Conservation (phyloP, 2,329 filamentous ascomycete species). For the Paracamarosporium sp. region DNA sequence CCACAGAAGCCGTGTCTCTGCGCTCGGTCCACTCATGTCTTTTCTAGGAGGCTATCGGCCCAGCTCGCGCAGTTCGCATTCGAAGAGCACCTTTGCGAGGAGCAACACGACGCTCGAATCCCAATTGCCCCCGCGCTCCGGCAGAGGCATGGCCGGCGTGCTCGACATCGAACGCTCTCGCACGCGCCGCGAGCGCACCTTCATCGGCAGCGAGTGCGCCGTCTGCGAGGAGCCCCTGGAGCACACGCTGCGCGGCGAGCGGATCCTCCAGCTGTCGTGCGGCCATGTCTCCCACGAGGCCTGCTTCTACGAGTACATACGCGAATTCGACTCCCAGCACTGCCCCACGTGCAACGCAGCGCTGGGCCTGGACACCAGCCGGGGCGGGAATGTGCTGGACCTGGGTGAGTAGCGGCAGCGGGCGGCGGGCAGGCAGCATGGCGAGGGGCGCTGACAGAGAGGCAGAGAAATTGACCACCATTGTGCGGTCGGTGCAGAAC, state of each 20-base stretch:
- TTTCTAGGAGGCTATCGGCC: slow-evolving; percentile 48
- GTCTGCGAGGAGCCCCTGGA: slow-evolving; percentile 97
- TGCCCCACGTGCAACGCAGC: slow-evolving; percentile 95
- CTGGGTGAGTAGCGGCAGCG: slow-evolving; percentile 67
- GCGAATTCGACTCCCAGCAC: slow-evolving; percentile 90
- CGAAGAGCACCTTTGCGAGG: slow-evolving; percentile 22
- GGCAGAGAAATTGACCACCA: slow-evolving; percentile 90
- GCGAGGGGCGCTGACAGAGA: slow-evolving; percentile 17
- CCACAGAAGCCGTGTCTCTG: slow-evolving; percentile 44
- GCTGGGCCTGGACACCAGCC: slow-evolving; percentile 87
- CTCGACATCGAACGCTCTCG: slow-evolving; percentile 80
- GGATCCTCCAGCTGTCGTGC: slow-evolving; percentile 94
- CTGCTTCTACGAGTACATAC: slow-evolving; percentile 98
- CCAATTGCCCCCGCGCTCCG: slow-evolving; percentile 38
- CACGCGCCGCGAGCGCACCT: slow-evolving; percentile 87
- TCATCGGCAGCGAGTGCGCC: slow-evolving; percentile 92
- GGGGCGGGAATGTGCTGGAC: slow-evolving; percentile 90
- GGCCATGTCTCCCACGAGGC: slow-evolving; percentile 97
- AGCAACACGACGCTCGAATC: slow-evolving; percentile 35
- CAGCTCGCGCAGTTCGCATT: slow-evolving; percentile 42
- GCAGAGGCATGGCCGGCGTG: slow-evolving; percentile 65
- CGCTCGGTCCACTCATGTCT: slow-evolving; percentile 49
- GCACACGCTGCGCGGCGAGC: slow-evolving; percentile 91
- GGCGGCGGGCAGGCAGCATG: background rate
- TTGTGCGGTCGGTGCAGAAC: slow-evolving; percentile 82